These are phyloP conservation scores for Rhizophora mangle DNA, from an alignment of 345 rosid species.

Conservation along the genomic window DNA sequence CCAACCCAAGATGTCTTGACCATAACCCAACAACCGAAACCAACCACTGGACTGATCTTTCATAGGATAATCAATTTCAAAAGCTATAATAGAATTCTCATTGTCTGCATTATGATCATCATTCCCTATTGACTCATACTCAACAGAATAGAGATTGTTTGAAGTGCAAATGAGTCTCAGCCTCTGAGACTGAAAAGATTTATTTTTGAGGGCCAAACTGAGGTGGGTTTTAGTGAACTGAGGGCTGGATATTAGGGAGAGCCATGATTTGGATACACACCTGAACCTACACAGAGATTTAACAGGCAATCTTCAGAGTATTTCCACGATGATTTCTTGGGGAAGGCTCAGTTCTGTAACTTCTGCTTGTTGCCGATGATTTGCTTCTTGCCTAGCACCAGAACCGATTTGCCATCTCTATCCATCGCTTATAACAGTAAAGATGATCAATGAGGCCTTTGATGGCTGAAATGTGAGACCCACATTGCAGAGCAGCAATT, in stretches of 20 bases:
- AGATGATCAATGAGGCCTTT: too few species aligned
- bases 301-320: background rate
- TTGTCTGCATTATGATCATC: background rate
- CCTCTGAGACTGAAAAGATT: slow-evolving; percentile 2
- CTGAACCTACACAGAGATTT: slow-evolving; percentile 6
- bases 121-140: slow-evolving; percentile 9
- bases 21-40: slow-evolving; percentile 11
- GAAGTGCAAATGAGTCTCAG: slow-evolving; percentile 13
- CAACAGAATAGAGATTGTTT: slow-evolving; percentile 14
- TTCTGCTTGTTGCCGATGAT: background rate
- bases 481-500: too few species aligned
- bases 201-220: slow-evolving; percentile 6
- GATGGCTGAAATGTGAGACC: too few species aligned
- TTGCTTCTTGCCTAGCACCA: background rate
- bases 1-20: slow-evolving; percentile 9
- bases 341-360: background rate
- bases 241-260: background rate
- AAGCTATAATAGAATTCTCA: slow-evolving; percentile 19
- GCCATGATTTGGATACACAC: slow-evolving; percentile 7
- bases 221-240: slow-evolving; percentile 34
- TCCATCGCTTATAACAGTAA: too few species aligned
- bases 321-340: background rate
- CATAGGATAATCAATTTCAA: slow-evolving; percentile 20
- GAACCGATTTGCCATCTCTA: background rate
- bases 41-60: background rate